Percentiles rank a stretch among this genome's conserved stretches.
phyloP scores from a whole-genome alignment of 192 early-diverging fungal genomes.

The Rhizoclosmatium sp. region DNA sequence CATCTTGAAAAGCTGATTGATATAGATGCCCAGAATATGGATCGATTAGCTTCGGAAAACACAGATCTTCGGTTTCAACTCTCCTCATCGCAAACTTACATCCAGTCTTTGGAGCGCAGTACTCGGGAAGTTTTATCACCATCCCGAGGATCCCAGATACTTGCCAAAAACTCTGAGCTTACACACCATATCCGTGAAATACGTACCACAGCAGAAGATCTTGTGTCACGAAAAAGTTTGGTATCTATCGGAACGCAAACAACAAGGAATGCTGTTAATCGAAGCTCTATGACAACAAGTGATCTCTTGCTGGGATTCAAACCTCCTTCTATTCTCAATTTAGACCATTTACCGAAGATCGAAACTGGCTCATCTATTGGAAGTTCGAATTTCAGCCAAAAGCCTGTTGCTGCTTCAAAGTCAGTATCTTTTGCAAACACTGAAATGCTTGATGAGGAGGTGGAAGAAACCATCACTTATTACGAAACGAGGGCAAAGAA shows the following conservation, averaged over 20 bases:
- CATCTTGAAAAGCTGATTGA: neutral
- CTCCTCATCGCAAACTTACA: conserved; percentile 1
- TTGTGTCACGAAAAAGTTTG: neutral
- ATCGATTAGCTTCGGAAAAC: neutral
- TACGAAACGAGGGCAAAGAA: neutral
- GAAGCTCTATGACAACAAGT: conserved; percentile 13
- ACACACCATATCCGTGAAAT: no score
- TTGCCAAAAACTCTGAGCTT: neutral
- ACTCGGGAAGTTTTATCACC: neutral
- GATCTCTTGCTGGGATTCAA: neutral
- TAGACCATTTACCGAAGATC: neutral
- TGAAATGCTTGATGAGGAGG: neutral
- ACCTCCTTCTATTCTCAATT: neutral
- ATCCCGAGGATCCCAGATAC: neutral
- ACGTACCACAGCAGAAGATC: neutral
- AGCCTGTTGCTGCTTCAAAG: neutral
- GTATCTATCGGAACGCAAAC: conserved; percentile 10
- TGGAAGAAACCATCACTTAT: neutral
- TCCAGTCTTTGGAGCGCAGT: neutral
- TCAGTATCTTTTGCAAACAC: neutral
- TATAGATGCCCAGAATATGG: neutral
- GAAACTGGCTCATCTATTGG: no score
- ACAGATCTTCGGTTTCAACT: conserved; percentile 16
- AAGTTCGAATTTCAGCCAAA: neutral
- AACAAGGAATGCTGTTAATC: neutral